Evolutionary conservation across 371 early-diverging fungal species (phyloP).

Genomic region (Entomophthora muscae): DNA sequence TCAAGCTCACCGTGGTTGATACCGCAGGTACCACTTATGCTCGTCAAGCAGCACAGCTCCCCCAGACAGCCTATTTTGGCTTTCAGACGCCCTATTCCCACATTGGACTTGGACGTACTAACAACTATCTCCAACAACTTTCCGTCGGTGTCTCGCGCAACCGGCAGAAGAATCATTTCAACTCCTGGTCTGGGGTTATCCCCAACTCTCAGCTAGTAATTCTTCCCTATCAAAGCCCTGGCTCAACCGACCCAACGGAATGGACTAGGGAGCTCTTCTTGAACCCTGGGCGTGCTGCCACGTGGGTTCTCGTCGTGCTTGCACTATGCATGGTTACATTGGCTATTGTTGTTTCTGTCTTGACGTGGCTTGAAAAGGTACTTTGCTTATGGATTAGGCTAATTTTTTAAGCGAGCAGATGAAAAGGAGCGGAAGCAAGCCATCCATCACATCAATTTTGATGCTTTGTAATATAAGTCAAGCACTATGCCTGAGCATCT

Average conservation of each 20-base stretch:
- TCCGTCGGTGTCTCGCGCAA: conserved; percentile 65
- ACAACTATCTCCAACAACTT: conserved; percentile 83
- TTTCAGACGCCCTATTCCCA: conserved; percentile 68
- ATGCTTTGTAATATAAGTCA: conserved; percentile 62
- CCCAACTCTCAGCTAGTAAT: conserved; percentile 85
- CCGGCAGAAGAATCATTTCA: conserved; percentile 22
- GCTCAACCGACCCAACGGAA: conserved; percentile 22
- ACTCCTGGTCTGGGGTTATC: conserved; percentile 51
- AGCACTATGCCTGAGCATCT: no score
- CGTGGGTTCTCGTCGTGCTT: conserved; percentile 53
- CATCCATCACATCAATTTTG: conserved; percentile 75
- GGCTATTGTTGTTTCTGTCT: conserved; percentile 39
- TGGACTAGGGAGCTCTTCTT: conserved; percentile 79
- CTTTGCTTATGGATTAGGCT: conserved; percentile 3
- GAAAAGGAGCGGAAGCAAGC: conserved; percentile 48
- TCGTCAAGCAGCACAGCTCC: conserved; percentile 45
- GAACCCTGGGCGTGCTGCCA: conserved; percentile 61
- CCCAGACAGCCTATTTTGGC: conserved; percentile 54
- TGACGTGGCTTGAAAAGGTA: conserved; percentile 62
- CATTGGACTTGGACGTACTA: conserved; percentile 82
- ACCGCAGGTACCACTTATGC: conserved; percentile 40
- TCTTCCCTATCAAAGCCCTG: conserved; percentile 53
- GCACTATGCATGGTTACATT: conserved; percentile 38
- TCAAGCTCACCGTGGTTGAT: conserved; percentile 71
- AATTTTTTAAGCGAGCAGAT: conserved; percentile 38